Conservation (phyloP, 805 yeast species). For the Scheffersomyces spartinae region DNA sequence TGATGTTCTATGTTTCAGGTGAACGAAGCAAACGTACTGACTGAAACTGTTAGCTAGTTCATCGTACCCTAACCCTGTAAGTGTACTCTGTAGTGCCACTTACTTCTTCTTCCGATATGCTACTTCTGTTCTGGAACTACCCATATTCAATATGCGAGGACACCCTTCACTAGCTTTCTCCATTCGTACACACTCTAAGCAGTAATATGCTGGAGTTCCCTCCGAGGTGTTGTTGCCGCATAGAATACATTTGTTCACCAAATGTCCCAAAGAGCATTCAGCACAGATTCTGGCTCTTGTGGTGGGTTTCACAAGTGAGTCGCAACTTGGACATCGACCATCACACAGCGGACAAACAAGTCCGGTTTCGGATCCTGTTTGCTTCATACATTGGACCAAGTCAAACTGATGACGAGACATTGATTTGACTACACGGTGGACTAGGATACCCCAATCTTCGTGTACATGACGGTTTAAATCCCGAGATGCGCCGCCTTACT, state of each 20-base stretch:
- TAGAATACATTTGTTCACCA: constrained; percentile 57
- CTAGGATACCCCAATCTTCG: too few relatives aligned
- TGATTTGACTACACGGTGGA: constrained; percentile 2
- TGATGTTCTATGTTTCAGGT: too few relatives aligned
- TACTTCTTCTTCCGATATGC: constrained; percentile 44
- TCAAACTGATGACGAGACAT: constrained; percentile 92
- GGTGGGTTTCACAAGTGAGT: constrained; percentile 67
- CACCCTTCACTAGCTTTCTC: constrained; percentile 90
- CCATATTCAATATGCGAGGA: constrained; percentile 72
- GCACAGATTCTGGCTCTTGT: constrained; percentile 65
- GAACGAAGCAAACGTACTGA: too few relatives aligned
- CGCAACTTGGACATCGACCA: constrained; percentile 87
- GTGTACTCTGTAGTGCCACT: too few relatives aligned
- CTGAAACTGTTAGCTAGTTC: too few relatives aligned
- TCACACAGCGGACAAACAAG: constrained; percentile 76
- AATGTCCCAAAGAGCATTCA: constrained; percentile 70
- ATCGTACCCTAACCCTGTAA: too few relatives aligned
- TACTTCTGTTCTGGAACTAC: constrained; percentile 60
- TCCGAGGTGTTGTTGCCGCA: constrained; percentile 58
- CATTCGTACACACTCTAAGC: constrained; percentile 68
- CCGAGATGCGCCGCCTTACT: too few relatives aligned
- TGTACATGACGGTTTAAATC: too few relatives aligned
- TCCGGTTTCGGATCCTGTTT: constrained; percentile 67
- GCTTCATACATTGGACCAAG: constrained; percentile 71
- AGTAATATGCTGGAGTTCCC: constrained; percentile 58